Percentiles rank a stretch among this genome's conserved stretches.
These are phyloP conservation scores for Escallonia herrerae DNA, from an alignment of 129 eudicot genomes.

Conservation along the genomic window DNA sequence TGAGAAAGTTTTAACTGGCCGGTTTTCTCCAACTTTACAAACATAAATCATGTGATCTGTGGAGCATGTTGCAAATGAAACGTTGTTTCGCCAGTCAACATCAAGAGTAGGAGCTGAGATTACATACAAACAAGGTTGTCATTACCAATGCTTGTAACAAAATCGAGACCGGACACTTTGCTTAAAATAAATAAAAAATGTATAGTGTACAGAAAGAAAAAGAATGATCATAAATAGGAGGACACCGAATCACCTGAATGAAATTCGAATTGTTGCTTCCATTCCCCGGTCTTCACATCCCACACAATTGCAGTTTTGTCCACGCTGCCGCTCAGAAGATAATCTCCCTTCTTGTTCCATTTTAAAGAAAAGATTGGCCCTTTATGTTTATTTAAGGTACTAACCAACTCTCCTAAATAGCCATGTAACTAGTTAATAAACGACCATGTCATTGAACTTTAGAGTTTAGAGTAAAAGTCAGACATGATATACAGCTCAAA, in stretches of 20 bases:
- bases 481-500: no score
- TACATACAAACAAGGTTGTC: not conserved
- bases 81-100: conserved; percentile 95
- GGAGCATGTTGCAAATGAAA: conserved; percentile 90
- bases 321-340: conserved; percentile 87
- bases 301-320: conserved; percentile 97
- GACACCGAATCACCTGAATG: conserved; percentile 49
- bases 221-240: not conserved
- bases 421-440: conserved; percentile 11
- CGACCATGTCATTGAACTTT: not conserved
- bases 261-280: conserved; percentile 94
- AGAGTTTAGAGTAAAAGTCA: not conserved
- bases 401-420: conserved; percentile 56
- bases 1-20: conserved; percentile 60
- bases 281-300: conserved; percentile 85
- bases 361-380: conserved; percentile 91
- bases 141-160: no score
- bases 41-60: conserved; percentile 90
- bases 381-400: conserved; percentile 77
- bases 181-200: no score
- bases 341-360: conserved; percentile 98
- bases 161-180: no score
- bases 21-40: conserved; percentile 91
- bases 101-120: conserved; percentile 85
- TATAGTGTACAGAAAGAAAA: no score